Base-by-base conservation (phyloP, 148 eudicot species). In the Cornus kousa region DNA sequence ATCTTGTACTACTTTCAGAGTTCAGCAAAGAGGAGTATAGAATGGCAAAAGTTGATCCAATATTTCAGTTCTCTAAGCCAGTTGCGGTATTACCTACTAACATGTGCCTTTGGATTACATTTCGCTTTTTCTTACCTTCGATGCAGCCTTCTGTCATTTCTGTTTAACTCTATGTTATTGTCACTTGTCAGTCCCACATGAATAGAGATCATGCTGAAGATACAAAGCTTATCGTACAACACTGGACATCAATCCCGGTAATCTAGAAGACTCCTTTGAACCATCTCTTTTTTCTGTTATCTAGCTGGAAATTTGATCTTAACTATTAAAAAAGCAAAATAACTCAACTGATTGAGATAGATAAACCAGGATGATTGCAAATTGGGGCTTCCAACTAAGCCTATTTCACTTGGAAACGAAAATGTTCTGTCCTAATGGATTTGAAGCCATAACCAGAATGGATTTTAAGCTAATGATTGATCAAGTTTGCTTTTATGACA, bases 191-290 rank as follows among this genome's bases (percentile, higher is more conserved):
- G 98, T 90, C 94, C 74, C 98, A 95, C 78, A 95, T 95, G 99
- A 95, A 95, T 82, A 91, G 86, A 83, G 99, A 96, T 85, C 99
- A 96, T 81, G 80, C 81, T 53, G 98, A 92, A 28, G 98, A 96
- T 77, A 96, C 97, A 72, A 93, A 89, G 85, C 86, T 94, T 73
- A 96, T 96, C 67, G 99, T 96, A 81, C 89, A 90, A 87, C 88
- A 93, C 77, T 88, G 93, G 17, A 92, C 96, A 23, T 90, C 93
- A 46, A 83, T 96, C 72, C 92, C 91, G 90, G 99, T 96, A 95
- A 86, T 73, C 24, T 72, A 12, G 65, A 28, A 24, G 60, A 16
- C 71, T 57, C 70, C 28, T 67, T 37, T 64, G 19, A 77, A 65
- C 20, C 28, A 13, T 46, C 19, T 81, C 46, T 20, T 68, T 32